A percentile compares a stretch with the other conserved stretches of the same genome.
Conservation (phyloP, 1,284 basidiomycete genomes). For the Cryptococcus sp. region DNA sequence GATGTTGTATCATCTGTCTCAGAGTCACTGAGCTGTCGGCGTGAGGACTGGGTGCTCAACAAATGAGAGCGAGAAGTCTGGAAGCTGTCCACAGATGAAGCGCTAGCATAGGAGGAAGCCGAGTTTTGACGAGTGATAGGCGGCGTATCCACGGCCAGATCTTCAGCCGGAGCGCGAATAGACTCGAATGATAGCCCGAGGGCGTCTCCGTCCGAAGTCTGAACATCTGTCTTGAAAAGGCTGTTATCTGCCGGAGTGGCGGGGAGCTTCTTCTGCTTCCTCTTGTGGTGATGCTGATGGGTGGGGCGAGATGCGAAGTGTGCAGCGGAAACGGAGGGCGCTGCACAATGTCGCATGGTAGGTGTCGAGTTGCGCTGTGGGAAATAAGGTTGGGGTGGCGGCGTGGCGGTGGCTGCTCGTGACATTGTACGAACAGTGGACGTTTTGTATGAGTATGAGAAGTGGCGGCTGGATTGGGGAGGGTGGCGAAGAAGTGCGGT, state of each 20-base stretch:
- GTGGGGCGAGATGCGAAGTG: conserved; percentile 10
- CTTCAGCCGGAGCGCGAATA: conserved; percentile 1
- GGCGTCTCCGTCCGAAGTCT: conserved; percentile 3
- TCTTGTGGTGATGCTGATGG: conserved; percentile 12
- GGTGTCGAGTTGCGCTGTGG: conserved; percentile 41
- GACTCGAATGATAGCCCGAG: conserved; percentile 21
- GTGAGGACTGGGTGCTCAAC: background rate
- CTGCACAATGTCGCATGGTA: conserved; percentile 36
- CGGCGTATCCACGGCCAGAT: background rate
- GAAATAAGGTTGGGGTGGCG: conserved; percentile 44
- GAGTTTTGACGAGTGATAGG: conserved; percentile 9
- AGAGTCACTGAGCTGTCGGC: background rate
- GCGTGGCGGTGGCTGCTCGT: conserved; percentile 42
- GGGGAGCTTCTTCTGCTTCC: conserved; percentile 14
- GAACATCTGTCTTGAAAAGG: conserved; percentile 2
- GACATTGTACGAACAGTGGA: conserved; percentile 32
- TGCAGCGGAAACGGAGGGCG: conserved; percentile 15
- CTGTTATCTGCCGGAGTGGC: background rate
- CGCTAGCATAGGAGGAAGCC: conserved; percentile 7
- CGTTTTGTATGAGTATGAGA: background rate
- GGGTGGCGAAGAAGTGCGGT: conserved; percentile 51
- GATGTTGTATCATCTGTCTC: background rate
- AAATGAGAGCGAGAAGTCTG: conserved; percentile 8
- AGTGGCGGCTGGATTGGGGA: conserved; percentile 21
- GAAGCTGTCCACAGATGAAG: conserved; percentile 11